phyloP scores from a whole-genome alignment of 352 stramenopile species.

The Globisporangium takayamanum region DNA sequence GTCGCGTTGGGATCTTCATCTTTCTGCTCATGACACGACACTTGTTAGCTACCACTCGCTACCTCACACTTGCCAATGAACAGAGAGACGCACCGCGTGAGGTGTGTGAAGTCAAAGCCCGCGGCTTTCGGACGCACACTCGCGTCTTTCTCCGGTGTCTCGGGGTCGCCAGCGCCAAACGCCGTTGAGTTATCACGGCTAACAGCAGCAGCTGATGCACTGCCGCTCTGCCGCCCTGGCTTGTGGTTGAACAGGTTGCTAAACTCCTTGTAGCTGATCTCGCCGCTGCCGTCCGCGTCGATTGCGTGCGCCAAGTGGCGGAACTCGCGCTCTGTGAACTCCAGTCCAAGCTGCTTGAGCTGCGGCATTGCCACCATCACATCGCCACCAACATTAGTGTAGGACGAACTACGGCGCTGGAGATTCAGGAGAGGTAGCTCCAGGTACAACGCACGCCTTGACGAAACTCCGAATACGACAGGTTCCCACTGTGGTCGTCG shows the following conservation, averaged over 20 bases:
- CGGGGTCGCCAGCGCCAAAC: background rate
- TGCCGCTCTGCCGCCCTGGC: background rate
- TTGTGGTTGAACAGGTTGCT: conserved; percentile 25
- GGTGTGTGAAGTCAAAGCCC: conserved; percentile 40
- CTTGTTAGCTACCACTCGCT: too few species aligned
- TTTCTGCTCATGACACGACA: conserved; percentile 10
- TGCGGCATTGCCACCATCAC: conserved; percentile 10
- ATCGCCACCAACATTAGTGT: background rate
- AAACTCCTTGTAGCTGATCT: conserved; percentile 62
- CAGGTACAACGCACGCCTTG: conserved; percentile 23
- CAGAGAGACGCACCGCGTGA: conserved; percentile 20
- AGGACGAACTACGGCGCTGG: background rate
- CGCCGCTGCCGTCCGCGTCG: conserved; percentile 38
- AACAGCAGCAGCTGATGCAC: background rate
- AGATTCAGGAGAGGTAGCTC: background rate
- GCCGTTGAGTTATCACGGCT: too few species aligned
- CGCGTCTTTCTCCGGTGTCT: conserved; percentile 3
- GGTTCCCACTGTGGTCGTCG: conserved; percentile 39
- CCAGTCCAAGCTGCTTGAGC: conserved; percentile 40
- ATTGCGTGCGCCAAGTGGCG: conserved; percentile 28
- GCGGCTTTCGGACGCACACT: conserved; percentile 13
- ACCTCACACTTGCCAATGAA: background rate
- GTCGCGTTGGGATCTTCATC: conserved; percentile 31
- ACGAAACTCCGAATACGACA: conserved; percentile 46
- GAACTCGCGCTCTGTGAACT: conserved; percentile 47